A percentile compares a stretch with the other conserved stretches of the same genome.
Evolutionary conservation across 495 filamentous ascomycete genomes (phyloP).

Genomic region (Penicilliopsis zonata): DNA sequence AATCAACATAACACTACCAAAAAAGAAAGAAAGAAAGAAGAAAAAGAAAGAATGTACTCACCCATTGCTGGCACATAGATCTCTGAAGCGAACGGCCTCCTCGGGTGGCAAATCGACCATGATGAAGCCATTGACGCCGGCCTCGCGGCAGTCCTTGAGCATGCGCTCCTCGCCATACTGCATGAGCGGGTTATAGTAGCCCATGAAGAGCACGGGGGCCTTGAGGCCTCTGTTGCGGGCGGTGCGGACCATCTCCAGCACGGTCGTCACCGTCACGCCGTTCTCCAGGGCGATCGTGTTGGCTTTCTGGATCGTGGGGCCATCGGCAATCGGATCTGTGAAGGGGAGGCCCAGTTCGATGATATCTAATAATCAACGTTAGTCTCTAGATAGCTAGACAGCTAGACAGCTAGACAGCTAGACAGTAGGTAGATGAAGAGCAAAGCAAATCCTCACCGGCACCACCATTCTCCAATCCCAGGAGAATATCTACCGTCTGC

Average conservation of each 20-base stretch:
- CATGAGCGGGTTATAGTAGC: constrained; percentile 94
- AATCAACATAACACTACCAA: constrained; percentile 1
- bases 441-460: constrained; percentile 47
- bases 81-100: constrained; percentile 86
- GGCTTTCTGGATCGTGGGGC: constrained; percentile 83
- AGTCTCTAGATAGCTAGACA: too few species aligned
- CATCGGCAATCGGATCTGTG: constrained; percentile 95
- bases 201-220: constrained; percentile 87
- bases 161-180: constrained; percentile 87
- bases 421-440: too few species aligned
- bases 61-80: constrained; percentile 65
- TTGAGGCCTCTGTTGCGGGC: constrained; percentile 64
- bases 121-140: constrained; percentile 93
- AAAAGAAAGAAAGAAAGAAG: background rate
- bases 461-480: constrained; percentile 87
- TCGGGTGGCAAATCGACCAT: constrained; percentile 94
- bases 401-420: too few species aligned
- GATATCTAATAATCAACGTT: constrained; percentile 17
- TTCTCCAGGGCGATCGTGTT: constrained; percentile 83
- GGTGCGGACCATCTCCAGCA: constrained; percentile 66
- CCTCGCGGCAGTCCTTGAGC: constrained; percentile 71
- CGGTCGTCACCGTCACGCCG: constrained; percentile 68
- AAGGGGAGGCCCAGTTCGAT: constrained; percentile 67
- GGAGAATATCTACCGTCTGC: constrained; percentile 69
- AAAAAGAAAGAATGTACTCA: constrained; percentile 21